Base-by-base conservation (phyloP, 2,329 filamentous ascomycete genomes). In the Calonectria pseudoturangicola region DNA sequence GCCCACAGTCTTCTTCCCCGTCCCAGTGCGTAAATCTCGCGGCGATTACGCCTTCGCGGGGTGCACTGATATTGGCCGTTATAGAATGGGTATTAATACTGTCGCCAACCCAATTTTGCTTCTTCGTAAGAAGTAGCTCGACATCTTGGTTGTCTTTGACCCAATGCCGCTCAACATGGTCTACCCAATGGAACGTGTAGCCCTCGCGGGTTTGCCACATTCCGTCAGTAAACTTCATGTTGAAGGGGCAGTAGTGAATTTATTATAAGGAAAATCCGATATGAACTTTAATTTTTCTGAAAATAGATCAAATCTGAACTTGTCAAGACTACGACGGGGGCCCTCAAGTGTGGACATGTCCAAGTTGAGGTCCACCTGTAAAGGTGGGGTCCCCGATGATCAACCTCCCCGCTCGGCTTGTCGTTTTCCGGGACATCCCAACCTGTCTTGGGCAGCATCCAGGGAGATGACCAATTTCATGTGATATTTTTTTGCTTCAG, bases 201-300 rank as follows among this genome's bases (percentile, higher is more conserved):
- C 54, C 33, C 30, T 58, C 54, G 4, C 54, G 33, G 54, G 21
- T 33, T 18, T 58, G 54, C 33, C 54, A 58, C 54, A 58, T 58
- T 25, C 54, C 54, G 9, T 58, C 54, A 18, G 54, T 41, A 13
- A 58, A 58, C 54, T 58, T 58, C 54, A 58, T 58, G 13, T 27
- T 51, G 8, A 9, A 25, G 8, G 1, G 2, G 8, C 8, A 25
- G 25, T 3, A 48, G n/a, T 3, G 8, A 3, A 25, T n/a, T 4
- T 48, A 18, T 43, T 43, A 18, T 43, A 43, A 18, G 18, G 4
- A 15, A 43, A n/a, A 43, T 43, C 18, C 18, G 6, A 45, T 9
- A n/a, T n/a, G 18, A 21, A 9, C 2, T 3, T 45, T 45, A 21
- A n/a, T 45, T 45, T n/a, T 1, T 33, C 30, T 33, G 30, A 33